Base-by-base conservation (phyloP, 2,329 filamentous ascomycete species). In the Fonsecaea nubica region DNA sequence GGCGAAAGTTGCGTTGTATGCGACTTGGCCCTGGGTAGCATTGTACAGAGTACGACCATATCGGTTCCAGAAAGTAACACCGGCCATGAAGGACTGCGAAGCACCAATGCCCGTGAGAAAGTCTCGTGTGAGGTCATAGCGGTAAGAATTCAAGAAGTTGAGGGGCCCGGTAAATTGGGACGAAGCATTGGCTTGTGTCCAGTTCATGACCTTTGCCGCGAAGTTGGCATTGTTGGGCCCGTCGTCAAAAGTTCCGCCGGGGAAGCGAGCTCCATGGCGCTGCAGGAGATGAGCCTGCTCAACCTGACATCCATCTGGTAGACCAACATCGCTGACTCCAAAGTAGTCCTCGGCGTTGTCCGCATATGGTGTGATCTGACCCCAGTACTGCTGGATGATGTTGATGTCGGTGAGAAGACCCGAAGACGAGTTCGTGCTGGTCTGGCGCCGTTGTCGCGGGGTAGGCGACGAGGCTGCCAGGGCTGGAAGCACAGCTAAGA, bases 231-330 rank as follows among this genome's bases (percentile, higher is more conserved):
- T 80, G 68, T 83, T 84, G 25, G 68, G 71, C 0, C 82, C 84
- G 69, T 87, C 85, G 66, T 85, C 79, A 33, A 76, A 76, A 65
- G 75, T 77, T 18, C 77, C 55, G 0, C 80, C 83, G 2, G 83
- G 83, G 52, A 85, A 86, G 30, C 85, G 80, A 66, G 87, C 78
- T 0, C 83, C 82, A 73, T 87, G 85, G 33, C 85, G 80, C 71
- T 87, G 84, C 15, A 87, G 78, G 5, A 80, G 76, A 69, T 86
- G 84, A 0, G 79, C 83, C 72, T 86, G 83, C 65, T 84, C 82
- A 62, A 87, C 76, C 73, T 86, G 84, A 75, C 85, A 87, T n/a
- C 83, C 83, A 55, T 80, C 76, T 0, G 85, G 85, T 13, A 86
- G 80, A 36, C 84, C 84, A 12, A 65, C 62, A 50, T 66, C 63